These are phyloP conservation scores for Sambucus nigra DNA, from an alignment of 129 eudicot genomes.

Conservation along the genomic window DNA sequence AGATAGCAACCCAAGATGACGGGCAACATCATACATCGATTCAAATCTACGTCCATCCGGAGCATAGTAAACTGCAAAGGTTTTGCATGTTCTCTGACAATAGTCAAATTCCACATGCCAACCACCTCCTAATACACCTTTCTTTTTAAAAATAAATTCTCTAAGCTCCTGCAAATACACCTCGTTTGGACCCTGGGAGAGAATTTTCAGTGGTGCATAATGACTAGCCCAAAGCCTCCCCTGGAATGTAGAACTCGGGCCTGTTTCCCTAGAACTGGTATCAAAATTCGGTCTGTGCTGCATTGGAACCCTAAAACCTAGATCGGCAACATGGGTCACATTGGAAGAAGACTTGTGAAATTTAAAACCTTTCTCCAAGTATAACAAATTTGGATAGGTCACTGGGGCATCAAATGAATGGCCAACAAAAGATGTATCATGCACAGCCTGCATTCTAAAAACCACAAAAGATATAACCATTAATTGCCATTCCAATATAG, in stretches of 20 bases:
- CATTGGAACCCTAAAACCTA: constrained; percentile 18
- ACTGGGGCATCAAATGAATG: constrained; percentile 21
- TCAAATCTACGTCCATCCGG: constrained; percentile 44
- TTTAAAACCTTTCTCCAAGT: constrained; percentile 20
- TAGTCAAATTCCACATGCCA: constrained; percentile 46
- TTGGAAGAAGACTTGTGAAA: constrained; percentile 26
- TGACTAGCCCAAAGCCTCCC: constrained; percentile 5
- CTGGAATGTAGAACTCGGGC: constrained; percentile 1
- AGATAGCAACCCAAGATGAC: constrained; percentile 33
- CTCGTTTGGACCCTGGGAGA: constrained; percentile 5
- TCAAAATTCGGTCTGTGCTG: constrained; percentile 14
- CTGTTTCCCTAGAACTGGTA: neutral
- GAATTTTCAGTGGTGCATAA: neutral
- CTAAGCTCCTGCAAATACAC: constrained; percentile 42
- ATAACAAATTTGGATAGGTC: constrained; percentile 26
- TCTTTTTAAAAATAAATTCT: constrained; percentile 35
- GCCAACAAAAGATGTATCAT: constrained; percentile 24
- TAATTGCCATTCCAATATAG: neutral
- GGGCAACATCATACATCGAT: constrained; percentile 50
- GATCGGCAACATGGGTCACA: constrained; percentile 17
- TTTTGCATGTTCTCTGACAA: constrained; percentile 26
- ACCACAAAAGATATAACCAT: constrained; percentile 11
- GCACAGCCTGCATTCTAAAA: constrained; percentile 36
- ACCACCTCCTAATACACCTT: constrained; percentile 36
- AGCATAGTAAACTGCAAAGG: constrained; percentile 41